phyloP scores from a whole-genome alignment of 1,284 basidiomycete genomes.

The Ceratobasidium sp. region DNA sequence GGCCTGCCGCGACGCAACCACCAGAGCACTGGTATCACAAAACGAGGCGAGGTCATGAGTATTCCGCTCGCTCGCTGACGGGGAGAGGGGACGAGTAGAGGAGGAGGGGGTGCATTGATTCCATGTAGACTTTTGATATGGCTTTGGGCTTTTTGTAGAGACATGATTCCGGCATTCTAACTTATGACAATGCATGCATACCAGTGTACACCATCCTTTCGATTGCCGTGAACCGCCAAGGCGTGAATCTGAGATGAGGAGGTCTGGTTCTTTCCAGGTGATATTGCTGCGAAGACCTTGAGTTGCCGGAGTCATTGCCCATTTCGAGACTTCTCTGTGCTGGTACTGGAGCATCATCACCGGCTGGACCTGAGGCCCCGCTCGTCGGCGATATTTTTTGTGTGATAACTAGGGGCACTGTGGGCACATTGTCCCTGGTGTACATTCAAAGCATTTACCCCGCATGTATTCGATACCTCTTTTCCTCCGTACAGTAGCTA shows the following conservation, averaged over 20 bases:
- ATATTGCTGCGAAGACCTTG: slow-evolving; percentile 9
- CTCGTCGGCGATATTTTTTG: background rate
- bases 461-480: background rate
- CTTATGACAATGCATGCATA: slow-evolving; percentile 36
- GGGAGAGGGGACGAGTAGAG: slow-evolving; percentile 1
- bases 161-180: slow-evolving; percentile 37
- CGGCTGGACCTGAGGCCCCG: background rate
- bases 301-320: slow-evolving; percentile 16
- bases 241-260: slow-evolving; percentile 29
- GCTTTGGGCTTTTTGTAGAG: slow-evolving; percentile 38
- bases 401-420: background rate
- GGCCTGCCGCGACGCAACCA: slow-evolving; percentile 34
- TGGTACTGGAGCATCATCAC: background rate
- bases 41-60: slow-evolving; percentile 31
- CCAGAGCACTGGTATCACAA: slow-evolving; percentile 36
- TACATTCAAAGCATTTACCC: background rate
- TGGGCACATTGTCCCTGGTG: background rate
- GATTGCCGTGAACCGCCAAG: slow-evolving; percentile 34
- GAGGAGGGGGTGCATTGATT: slow-evolving; percentile 15
- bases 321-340: background rate
- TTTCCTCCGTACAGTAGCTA: background rate
- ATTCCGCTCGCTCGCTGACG: background rate
- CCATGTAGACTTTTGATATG: slow-evolving; percentile 33
- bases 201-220: slow-evolving; percentile 18
- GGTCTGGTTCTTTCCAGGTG: slow-evolving; percentile 20